These are phyloP conservation scores for Clarireedia homoeocarpa DNA, from an alignment of 2,329 filamentous ascomycete genomes.

Conservation along the genomic window DNA sequence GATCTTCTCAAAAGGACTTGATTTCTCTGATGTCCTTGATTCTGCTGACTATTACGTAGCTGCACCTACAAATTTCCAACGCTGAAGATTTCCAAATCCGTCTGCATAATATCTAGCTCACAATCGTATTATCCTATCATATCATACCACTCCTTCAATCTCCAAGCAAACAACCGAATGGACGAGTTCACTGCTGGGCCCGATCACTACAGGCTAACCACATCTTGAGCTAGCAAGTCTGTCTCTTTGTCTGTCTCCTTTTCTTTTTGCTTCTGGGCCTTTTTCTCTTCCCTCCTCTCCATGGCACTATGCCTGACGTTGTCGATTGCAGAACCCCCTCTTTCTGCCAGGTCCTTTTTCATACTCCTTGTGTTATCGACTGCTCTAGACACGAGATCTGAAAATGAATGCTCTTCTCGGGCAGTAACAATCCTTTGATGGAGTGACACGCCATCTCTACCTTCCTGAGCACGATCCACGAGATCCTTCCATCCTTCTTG, in stretches of 20 bases:
- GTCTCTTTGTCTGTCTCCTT: not conserved
- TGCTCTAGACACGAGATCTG: constrained; percentile 22
- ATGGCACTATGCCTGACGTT: constrained; percentile 15
- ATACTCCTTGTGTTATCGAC: constrained; percentile 18
- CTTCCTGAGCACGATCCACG: constrained; percentile 25
- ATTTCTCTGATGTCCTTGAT: too few relatives aligned
- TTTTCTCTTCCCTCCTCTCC: constrained; percentile 16
- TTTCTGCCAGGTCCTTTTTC: constrained; percentile 2
- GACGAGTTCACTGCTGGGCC: too few relatives aligned
- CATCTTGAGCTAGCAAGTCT: not conserved
- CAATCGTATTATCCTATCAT: not conserved
- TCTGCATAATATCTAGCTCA: not conserved
- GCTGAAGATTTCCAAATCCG: not conserved
- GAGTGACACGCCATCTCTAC: constrained; percentile 4
- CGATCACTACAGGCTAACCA: too few relatives aligned
- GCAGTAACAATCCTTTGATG: constrained; percentile 9
- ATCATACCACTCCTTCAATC: not conserved
- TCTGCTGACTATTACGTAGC: too few relatives aligned
- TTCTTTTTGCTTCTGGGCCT: not conserved
- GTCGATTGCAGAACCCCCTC: not conserved
- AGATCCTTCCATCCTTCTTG: constrained; percentile 26
- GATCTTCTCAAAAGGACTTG: too few relatives aligned
- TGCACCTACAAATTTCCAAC: not conserved
- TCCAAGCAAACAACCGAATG: not conserved
- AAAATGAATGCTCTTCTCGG: constrained; percentile 13